Conservation (phyloP, 2,329 filamentous ascomycete genomes). For the Monilinia aucupariae region DNA sequence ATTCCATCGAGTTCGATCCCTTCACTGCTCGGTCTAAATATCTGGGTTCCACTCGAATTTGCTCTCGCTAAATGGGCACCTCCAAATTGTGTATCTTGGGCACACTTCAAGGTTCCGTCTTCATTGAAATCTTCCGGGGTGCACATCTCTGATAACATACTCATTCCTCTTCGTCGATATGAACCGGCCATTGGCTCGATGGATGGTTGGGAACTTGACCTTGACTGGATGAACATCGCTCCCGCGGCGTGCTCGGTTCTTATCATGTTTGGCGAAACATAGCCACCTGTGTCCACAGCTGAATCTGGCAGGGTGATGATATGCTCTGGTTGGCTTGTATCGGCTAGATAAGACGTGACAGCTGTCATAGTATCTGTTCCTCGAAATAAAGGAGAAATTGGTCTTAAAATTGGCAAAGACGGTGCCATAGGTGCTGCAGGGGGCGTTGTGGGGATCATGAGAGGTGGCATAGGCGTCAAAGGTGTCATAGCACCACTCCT, state of each 20-base stretch:
- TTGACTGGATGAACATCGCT: conserved; percentile 12
- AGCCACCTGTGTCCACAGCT: background rate
- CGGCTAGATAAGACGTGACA: background rate
- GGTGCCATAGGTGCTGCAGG: background rate
- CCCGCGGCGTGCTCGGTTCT: conserved; percentile 2
- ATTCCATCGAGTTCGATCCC: conserved; percentile 32
- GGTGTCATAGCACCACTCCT: conserved; percentile 21
- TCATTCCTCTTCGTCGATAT: background rate
- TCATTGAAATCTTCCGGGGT: conserved; percentile 9
- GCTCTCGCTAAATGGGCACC: conserved; percentile 22
- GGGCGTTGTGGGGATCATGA: background rate
- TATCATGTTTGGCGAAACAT: conserved; percentile 12
- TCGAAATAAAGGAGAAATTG: background rate
- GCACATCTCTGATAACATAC: conserved; percentile 17
- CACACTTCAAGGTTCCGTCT: background rate
- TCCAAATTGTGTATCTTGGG: background rate
- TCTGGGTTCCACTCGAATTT: conserved; percentile 32
- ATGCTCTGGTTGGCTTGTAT: conserved; percentile 19
- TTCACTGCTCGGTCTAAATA: conserved; percentile 29
- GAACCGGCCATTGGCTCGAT: background rate
- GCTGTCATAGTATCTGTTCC: background rate
- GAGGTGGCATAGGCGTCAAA: background rate
- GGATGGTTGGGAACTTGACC: background rate
- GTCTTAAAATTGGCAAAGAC: background rate
- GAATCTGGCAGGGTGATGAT: conserved; percentile 9